Evolutionary conservation across 345 rosid species (phyloP).

Genomic region (Turritis glabra): DNA sequence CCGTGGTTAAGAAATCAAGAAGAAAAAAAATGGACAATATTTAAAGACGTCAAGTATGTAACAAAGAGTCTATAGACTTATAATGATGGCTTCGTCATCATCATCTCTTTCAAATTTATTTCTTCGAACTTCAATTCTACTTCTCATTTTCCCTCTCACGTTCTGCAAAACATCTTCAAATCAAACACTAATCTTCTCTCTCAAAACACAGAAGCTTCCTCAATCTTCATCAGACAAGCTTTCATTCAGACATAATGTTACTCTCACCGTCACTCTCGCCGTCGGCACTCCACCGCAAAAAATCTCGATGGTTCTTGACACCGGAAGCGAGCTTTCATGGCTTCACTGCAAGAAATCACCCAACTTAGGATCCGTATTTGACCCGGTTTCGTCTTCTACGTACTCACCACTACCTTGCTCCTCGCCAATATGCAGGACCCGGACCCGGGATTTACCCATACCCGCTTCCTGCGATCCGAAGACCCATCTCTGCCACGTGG

Average conservation of each 20-base stretch:
- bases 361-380: slow-evolving; percentile 46
- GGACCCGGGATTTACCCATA: slow-evolving; percentile 55
- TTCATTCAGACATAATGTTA: slow-evolving; percentile 62
- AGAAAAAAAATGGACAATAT: slow-evolving; percentile 14
- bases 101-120: slow-evolving; percentile 25
- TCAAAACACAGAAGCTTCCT: slow-evolving; percentile 54
- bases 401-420: slow-evolving; percentile 53
- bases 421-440: slow-evolving; percentile 53
- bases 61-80: slow-evolving; percentile 20
- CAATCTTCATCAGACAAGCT: slow-evolving; percentile 60
- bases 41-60: slow-evolving; percentile 32
- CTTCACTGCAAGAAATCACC: slow-evolving; percentile 62
- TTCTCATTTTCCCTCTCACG: slow-evolving; percentile 38
- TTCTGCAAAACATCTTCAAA: slow-evolving; percentile 22
- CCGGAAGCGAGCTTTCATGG: slow-evolving; percentile 89
- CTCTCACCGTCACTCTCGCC: slow-evolving; percentile 61
- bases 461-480: slow-evolving; percentile 63
- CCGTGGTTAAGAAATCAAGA: not conserved
- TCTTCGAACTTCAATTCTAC: slow-evolving; percentile 33
- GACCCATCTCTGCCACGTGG: slow-evolving; percentile 56
- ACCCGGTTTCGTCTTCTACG: slow-evolving; percentile 50
- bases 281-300: slow-evolving; percentile 72
- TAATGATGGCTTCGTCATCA: slow-evolving; percentile 34
- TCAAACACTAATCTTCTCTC: slow-evolving; percentile 50
- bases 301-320: slow-evolving; percentile 79